Evolutionary conservation across 306 rosid genomes (phyloP).

Genomic region (Gastrolobium villosum): DNA sequence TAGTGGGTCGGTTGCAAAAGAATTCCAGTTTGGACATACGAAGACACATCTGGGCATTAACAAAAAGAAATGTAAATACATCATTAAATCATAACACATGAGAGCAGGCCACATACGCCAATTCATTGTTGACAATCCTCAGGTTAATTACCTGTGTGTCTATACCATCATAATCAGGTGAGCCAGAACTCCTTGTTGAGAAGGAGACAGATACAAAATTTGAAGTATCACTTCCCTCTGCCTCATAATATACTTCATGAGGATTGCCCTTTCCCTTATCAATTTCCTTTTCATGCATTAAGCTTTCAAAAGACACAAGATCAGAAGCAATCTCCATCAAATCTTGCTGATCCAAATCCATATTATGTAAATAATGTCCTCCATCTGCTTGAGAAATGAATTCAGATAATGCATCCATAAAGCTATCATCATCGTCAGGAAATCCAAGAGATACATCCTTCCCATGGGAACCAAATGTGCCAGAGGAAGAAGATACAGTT

Average conservation of each 20-base stretch:
- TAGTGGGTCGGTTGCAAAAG: slow-evolving; percentile 91
- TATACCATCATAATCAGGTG: slow-evolving; percentile 85
- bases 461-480: slow-evolving; percentile 54
- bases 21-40: slow-evolving; percentile 91
- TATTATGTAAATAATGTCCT: slow-evolving; percentile 57
- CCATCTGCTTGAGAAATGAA: slow-evolving; percentile 74
- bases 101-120: slow-evolving; percentile 37
- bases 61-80: slow-evolving; percentile 45
- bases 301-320: slow-evolving; percentile 64
- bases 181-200: slow-evolving; percentile 73
- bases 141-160: slow-evolving; percentile 84
- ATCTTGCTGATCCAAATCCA: slow-evolving; percentile 56
- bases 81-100: slow-evolving; percentile 29
- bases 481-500: slow-evolving; percentile 52
- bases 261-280: slow-evolving; percentile 63
- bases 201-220: slow-evolving; percentile 79
- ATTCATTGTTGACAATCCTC: slow-evolving; percentile 40
- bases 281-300: slow-evolving; percentile 66
- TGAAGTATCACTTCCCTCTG: slow-evolving; percentile 73
- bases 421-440: slow-evolving; percentile 82
- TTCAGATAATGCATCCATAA: slow-evolving; percentile 90
- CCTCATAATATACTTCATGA: slow-evolving; percentile 77
- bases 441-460: slow-evolving; percentile 57
- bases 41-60: slow-evolving; percentile 80
- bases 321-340: slow-evolving; percentile 55